Base-by-base conservation (phyloP, 2,329 filamentous ascomycete genomes). In the Raffaelea arxii region DNA sequence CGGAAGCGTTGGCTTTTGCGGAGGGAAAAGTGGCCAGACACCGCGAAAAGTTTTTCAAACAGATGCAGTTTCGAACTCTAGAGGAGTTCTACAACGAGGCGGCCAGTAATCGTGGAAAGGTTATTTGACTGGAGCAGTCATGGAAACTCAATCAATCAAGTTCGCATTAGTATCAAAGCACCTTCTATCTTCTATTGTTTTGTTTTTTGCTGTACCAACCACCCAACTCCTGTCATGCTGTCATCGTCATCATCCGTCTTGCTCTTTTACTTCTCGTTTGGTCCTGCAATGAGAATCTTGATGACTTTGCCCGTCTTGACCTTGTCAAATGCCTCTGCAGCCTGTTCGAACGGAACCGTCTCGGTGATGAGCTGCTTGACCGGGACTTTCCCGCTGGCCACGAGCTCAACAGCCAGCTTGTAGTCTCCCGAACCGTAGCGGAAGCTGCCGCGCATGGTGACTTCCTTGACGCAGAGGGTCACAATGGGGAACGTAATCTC, bases 401-500 rank as follows among this genome's bases (percentile, higher is more conserved):
- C 79, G 51, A 97, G 72, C 53, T 87, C 79, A 40, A 96, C 74
- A 4, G 88, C 88, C 6, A 90, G 77, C 61, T 82, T 77, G 66
- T 96, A 97, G 65, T 96, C 91, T 19, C 90, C 90, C 46, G 80
- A 77, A 4, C 83, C 83, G 65, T 97, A 97, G 35, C 91, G 79
- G 74, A 97, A 97, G 52, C 83, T 90, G 21, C 91, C 91, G 60
- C 84, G 86, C 41, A 86, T 75, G 11, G 82, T 94, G 44, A 95
- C 72, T 71, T 97, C 91, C 70, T 96, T 96, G 43, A 82, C 75
- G 63, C 89, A 94, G 60, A 94, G 73, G 5, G 86, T 84, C 77
- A 91, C 86, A 62, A 97, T 94, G 44, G 91, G 91, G 70, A 96
- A 95, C 9, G 67, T 85, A 63, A 96, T 90, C 59, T 95, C 86